A percentile compares a stretch with the other conserved stretches of the same genome.
Conservation (phyloP, 2,329 filamentous ascomycete species). For the Byssoonygena ceratinophila region DNA sequence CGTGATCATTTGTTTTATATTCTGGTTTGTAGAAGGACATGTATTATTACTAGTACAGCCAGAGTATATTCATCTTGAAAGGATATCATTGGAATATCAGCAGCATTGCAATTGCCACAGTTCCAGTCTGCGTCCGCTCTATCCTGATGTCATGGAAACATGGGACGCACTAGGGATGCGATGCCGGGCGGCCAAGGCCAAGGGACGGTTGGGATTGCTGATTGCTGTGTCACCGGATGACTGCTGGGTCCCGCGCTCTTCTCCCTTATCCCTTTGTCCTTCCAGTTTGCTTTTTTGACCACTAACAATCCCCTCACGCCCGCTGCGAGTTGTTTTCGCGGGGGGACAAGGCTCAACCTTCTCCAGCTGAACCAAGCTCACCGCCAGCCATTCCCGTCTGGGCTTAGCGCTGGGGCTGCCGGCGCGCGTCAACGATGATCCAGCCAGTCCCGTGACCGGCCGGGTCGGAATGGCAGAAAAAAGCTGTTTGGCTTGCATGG, state of each 20-base stretch:
- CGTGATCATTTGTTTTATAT: neutral
- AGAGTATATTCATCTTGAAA: neutral
- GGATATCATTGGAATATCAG: constrained; percentile 6
- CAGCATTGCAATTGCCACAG: neutral
- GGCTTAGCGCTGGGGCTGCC: neutral
- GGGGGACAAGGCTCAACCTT: neutral
- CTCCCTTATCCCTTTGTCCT: too few relatives aligned
- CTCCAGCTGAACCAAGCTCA: neutral
- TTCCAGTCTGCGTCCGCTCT: neutral
- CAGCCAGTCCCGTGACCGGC: constrained; percentile 2
- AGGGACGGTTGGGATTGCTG: too few relatives aligned
- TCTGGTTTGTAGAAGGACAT: neutral
- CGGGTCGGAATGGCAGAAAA: constrained; percentile 1
- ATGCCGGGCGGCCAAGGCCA: too few relatives aligned
- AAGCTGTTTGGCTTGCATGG: constrained; percentile 7
- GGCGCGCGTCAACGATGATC: constrained; percentile 6
- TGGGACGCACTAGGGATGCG: too few relatives aligned
- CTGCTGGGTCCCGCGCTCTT: too few relatives aligned
- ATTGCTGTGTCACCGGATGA: too few relatives aligned
- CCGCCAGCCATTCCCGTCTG: neutral
- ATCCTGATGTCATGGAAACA: neutral
- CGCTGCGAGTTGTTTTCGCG: neutral
- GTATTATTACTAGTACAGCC: constrained; percentile 9
- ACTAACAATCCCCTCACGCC: neutral
- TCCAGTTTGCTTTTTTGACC: too few relatives aligned